Evolutionary conservation across 176 grass and related monocot genomes (phyloP).

Genomic region (Elaeis guineensis): DNA sequence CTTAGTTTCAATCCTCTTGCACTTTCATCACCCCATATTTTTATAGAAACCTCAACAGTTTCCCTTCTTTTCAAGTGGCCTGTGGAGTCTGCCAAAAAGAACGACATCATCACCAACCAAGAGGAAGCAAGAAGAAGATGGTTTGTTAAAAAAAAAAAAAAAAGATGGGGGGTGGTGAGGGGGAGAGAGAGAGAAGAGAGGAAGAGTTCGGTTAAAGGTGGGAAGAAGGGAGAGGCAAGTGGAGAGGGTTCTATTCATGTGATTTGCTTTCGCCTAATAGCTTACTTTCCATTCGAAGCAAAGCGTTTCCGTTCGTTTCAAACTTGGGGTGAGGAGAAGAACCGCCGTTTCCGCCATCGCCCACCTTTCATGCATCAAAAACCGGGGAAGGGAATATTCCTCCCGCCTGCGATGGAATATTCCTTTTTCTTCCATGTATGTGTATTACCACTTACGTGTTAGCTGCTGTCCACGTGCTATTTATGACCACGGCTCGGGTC

Average conservation of each 20-base stretch:
- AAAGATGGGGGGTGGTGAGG: neutral
- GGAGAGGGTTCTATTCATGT: slow-evolving; percentile 18
- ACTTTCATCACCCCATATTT: too few relatives aligned
- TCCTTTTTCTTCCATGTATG: neutral
- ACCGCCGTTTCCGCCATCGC: slow-evolving; percentile 11
- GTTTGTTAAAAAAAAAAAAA: neutral
- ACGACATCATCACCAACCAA: too few relatives aligned
- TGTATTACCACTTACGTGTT: too few relatives aligned
- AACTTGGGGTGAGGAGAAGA: slow-evolving; percentile 31
- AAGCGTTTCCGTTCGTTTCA: slow-evolving; percentile 22
- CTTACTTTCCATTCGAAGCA: slow-evolving; percentile 59
- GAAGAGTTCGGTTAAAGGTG: too few relatives aligned
- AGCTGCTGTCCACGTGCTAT: too few relatives aligned
- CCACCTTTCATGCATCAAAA: slow-evolving; percentile 43
- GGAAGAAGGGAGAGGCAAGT: neutral
- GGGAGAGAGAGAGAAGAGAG: neutral
- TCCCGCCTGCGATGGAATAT: slow-evolving; percentile 30
- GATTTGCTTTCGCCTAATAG: neutral
- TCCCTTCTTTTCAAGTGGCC: too few relatives aligned
- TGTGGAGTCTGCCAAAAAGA: too few relatives aligned
- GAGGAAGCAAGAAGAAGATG: neutral
- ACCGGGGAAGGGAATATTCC: slow-evolving; percentile 10
- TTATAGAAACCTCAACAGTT: too few relatives aligned
- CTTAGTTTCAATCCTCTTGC: too few relatives aligned
- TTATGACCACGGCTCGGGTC: slow-evolving; percentile 5